Evolutionary conservation across 2,329 filamentous ascomycete genomes (phyloP).

Genomic region (Talaromyces atroroseus): DNA sequence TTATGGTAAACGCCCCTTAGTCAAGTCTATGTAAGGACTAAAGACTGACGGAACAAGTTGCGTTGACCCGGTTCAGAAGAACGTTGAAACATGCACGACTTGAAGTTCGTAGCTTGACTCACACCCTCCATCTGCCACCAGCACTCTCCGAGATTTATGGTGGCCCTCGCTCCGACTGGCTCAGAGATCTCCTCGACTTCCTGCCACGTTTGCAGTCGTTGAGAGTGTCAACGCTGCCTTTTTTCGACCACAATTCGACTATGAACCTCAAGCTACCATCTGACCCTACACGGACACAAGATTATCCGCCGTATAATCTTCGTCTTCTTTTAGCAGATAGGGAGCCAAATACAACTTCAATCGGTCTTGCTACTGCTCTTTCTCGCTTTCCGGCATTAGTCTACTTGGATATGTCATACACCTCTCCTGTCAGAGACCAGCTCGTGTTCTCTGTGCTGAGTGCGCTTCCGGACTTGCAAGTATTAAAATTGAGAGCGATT

Average conservation of each 20-base stretch:
- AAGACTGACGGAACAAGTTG: constrained; percentile 36
- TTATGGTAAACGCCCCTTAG: constrained; percentile 39
- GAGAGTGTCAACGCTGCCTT: constrained; percentile 54
- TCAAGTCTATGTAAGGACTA: not conserved
- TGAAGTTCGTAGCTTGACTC: constrained; percentile 51
- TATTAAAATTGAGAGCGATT: constrained; percentile 52
- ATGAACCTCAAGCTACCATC: constrained; percentile 40
- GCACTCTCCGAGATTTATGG: constrained; percentile 58
- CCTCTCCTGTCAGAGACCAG: constrained; percentile 44
- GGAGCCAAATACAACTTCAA: constrained; percentile 55
- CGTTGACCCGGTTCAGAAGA: constrained; percentile 55
- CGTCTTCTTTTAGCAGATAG: constrained; percentile 53
- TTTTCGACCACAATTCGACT: constrained; percentile 57
- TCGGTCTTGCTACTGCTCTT: constrained; percentile 48
- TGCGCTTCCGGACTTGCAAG: constrained; percentile 47
- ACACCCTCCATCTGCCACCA: constrained; percentile 57
- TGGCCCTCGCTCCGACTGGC: constrained; percentile 54
- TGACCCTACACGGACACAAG: constrained; percentile 6
- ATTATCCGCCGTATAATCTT: constrained; percentile 38
- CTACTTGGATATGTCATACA: constrained; percentile 56
- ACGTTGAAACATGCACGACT: constrained; percentile 50
- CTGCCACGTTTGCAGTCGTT: constrained; percentile 56
- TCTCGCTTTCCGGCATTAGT: constrained; percentile 50
- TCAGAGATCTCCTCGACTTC: constrained; percentile 53
- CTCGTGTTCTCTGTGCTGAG: constrained; percentile 45